Evolutionary conservation across 306 rosid species (phyloP).

Genomic region (Quercus suber): DNA sequence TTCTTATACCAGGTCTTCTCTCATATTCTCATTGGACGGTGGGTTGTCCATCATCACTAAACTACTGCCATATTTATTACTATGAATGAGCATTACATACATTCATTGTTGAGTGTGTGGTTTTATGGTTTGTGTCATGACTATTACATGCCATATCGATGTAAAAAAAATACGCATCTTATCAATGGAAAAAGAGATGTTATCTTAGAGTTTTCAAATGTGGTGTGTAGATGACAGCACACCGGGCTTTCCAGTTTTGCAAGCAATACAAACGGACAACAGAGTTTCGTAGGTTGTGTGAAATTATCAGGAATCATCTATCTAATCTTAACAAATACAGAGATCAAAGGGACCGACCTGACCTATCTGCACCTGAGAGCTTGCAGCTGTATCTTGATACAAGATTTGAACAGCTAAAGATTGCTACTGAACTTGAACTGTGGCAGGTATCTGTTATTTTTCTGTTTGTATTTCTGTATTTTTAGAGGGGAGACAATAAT

Average conservation of each 20-base stretch:
- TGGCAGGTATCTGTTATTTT: conserved; percentile 72
- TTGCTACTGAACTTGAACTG: conserved; percentile 91
- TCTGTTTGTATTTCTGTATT: not conserved
- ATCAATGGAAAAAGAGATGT: not conserved
- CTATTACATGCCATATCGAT: not conserved
- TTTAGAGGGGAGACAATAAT: not conserved
- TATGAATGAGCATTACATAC: not conserved
- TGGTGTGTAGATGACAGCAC: conserved; percentile 92
- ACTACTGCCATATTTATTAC: not conserved
- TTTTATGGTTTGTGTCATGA: not conserved
- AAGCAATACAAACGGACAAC: conserved; percentile 93
- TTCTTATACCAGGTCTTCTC: not conserved
- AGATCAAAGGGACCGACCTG: conserved; percentile 95
- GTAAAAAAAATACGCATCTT: not conserved
- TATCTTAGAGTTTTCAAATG: not conserved
- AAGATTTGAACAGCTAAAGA: conserved; percentile 92
- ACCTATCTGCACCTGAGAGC: conserved; percentile 83
- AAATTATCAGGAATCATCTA: conserved; percentile 86
- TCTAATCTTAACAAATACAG: conserved; percentile 86
- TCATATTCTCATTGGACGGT: not conserved
- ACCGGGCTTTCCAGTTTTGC: conserved; percentile 98
- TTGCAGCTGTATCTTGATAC: conserved; percentile 93
- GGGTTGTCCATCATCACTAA: not conserved
- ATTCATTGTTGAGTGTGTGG: not conserved
- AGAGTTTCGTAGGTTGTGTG: conserved; percentile 90